phyloP scores from a whole-genome alignment of 2,329 filamentous ascomycete species.

The Aspergillus melleus region DNA sequence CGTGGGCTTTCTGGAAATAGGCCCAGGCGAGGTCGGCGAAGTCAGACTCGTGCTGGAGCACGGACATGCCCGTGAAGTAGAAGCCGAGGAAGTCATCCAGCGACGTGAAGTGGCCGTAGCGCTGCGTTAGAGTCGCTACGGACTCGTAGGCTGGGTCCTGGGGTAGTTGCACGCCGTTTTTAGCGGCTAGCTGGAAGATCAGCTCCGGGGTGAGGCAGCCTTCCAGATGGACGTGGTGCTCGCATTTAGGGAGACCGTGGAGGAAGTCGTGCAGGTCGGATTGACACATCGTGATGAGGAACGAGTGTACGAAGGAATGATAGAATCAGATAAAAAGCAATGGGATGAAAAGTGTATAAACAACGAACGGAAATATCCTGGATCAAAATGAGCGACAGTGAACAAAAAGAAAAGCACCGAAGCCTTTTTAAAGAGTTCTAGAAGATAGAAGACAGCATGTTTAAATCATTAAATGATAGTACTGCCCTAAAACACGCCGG shows the following conservation, averaged over 20 bases:
- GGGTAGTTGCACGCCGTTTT: conserved; percentile 66
- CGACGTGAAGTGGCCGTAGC: conserved; percentile 67
- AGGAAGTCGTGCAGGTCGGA: conserved; percentile 60
- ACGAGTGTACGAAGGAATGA: neutral
- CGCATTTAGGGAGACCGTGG: conserved; percentile 70
- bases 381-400: neutral
- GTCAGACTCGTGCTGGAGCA: conserved; percentile 64
- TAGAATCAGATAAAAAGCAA: neutral
- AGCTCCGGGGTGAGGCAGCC: conserved; percentile 70
- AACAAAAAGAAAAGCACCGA: too few species aligned
- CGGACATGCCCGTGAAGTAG: conserved; percentile 75
- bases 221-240: conserved; percentile 80
- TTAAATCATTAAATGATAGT: neutral
- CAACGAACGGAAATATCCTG: neutral
- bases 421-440: too few species aligned
- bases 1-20: conserved; percentile 66
- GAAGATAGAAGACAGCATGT: too few species aligned
- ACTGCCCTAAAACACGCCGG: too few species aligned
- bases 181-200: conserved; percentile 67
- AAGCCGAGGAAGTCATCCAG: conserved; percentile 77
- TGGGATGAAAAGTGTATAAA: neutral
- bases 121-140: conserved; percentile 56
- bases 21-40: conserved; percentile 71
- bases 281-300: conserved; percentile 53
- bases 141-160: conserved; percentile 64